Evolutionary conservation across 2,329 filamentous ascomycete genomes (phyloP).

Genomic region (Didymella lethalis): DNA sequence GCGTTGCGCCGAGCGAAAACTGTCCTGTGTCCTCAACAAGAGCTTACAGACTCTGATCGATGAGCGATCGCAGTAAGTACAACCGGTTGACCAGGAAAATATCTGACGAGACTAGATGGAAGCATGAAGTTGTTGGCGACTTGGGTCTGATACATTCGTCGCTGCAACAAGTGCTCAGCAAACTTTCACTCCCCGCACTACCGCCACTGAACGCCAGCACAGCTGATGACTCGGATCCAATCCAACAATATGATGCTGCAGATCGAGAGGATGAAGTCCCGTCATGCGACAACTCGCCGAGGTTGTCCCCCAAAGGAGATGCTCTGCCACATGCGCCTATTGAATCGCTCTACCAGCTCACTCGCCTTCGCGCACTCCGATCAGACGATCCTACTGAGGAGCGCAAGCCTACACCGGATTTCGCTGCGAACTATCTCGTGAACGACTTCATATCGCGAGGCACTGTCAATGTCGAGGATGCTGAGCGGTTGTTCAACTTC

Average conservation of each 20-base stretch:
- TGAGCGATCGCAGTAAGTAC: slow-evolving; percentile 49
- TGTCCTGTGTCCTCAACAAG: slow-evolving; percentile 62
- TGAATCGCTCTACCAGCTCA: slow-evolving; percentile 60
- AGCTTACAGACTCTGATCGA: slow-evolving; percentile 60
- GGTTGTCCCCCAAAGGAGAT: slow-evolving; percentile 39
- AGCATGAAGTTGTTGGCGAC: slow-evolving; percentile 35
- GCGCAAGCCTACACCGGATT: slow-evolving; percentile 17
- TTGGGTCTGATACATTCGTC: slow-evolving; percentile 45
- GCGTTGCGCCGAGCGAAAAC: slow-evolving; percentile 58
- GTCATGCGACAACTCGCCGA: slow-evolving; percentile 44
- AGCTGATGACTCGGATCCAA: slow-evolving; percentile 24
- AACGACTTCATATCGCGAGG: slow-evolving; percentile 61
- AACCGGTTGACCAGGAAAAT: no score
- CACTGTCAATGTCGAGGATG: slow-evolving; percentile 55
- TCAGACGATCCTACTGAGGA: slow-evolving; percentile 54
- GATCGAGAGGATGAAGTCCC: slow-evolving; percentile 47
- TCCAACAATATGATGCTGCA: slow-evolving; percentile 45
- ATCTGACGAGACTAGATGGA: slow-evolving; percentile 31
- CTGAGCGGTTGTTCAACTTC: slow-evolving; percentile 52
- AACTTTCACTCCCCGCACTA: slow-evolving; percentile 50
- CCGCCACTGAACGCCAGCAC: slow-evolving; percentile 45
- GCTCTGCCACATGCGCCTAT: slow-evolving; percentile 50
- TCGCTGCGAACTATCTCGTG: slow-evolving; percentile 25
- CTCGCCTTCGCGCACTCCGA: slow-evolving; percentile 48
- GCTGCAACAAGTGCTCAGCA: slow-evolving; percentile 53